Conservation (phyloP, 2,329 filamentous ascomycete species). For the Pestalotiopsis fici region DNA sequence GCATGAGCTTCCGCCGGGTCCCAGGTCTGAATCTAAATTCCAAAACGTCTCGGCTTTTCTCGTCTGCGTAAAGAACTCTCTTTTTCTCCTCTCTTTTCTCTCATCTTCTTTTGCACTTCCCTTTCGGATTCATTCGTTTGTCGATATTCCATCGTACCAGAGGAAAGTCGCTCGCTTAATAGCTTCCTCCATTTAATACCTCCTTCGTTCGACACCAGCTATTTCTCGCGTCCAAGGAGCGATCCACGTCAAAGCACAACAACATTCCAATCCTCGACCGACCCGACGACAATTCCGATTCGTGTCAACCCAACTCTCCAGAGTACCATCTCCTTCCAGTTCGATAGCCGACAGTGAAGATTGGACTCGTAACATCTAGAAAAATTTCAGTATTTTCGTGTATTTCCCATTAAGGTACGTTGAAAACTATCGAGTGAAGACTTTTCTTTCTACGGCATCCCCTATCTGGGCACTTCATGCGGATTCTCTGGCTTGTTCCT, state of each 20-base stretch:
- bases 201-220: slow-evolving; percentile 8
- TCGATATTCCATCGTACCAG: slow-evolving; percentile 30
- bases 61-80: slow-evolving; percentile 28
- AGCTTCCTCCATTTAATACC: slow-evolving; percentile 36
- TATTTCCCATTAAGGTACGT: not conserved
- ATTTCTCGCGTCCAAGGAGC: slow-evolving; percentile 8
- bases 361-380: no score
- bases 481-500: not conserved
- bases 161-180: slow-evolving; percentile 35
- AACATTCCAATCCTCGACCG: slow-evolving; percentile 11
- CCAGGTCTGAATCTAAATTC: slow-evolving; percentile 22
- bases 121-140: slow-evolving; percentile 39
- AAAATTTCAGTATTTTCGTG: slow-evolving; percentile 3
- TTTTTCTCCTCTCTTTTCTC: slow-evolving; percentile 21
- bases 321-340: not conserved
- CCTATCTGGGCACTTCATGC: not conserved
- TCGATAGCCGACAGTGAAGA: not conserved
- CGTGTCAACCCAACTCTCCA: not conserved
- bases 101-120: slow-evolving; percentile 26
- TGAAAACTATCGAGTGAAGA: not conserved
- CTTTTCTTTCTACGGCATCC: not conserved
- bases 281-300: not conserved
- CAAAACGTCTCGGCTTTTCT: slow-evolving; percentile 38
- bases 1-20: slow-evolving; percentile 2
- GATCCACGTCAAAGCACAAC: slow-evolving; percentile 11